Base-by-base conservation (phyloP, 148 eudicot species). In the Rhododendron vialii region DNA sequence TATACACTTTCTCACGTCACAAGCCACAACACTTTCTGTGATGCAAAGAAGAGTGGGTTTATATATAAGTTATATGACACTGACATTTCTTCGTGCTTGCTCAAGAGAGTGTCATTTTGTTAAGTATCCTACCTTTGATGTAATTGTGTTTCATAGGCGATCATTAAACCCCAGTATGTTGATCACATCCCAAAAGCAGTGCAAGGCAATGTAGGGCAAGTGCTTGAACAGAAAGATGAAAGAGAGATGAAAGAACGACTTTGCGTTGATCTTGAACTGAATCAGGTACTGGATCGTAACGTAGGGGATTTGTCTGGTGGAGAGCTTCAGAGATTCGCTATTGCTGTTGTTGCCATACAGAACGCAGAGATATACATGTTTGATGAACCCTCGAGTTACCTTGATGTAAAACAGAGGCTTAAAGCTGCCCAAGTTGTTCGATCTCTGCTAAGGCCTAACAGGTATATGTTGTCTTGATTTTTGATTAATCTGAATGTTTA, bases 321-420 rank as follows among this genome's bases (percentile, higher is more conserved):
- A 53, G 99, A 95, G 91, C 94, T 96, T 84, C 99, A 96, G 90
- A 94, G 99, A 90, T 96, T 96, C 87, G 98, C 96, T 26, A 95
- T 96, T 87, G 98, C 96, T 63, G 99, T 96, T 81, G 99, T 96
- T 48, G 95, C 95, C 53, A 91, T 96, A 63, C 98, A 93, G 82
- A 91, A 84, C 91, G 98, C 95, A 12, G 98, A 96, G 86, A 95
- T 96, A 85, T 96, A 91, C 84, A 96, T 96, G 99, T 96, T 96
- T 88, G 99, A 96, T 83, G 99, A 96, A 61, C 99, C 99, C 55
- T 96, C 98, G 82, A 96, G 98, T 93, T 95, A 96, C 88, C 93
- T 96, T 81, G 98, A 96, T 93, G 98, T 96, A 65, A 96, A 92
- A 81, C 99, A 96, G 88, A 93, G 99, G 89, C 98, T 96, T 80